Conservation (phyloP, 2,329 filamentous ascomycete genomes). For the Aspergillus ruber region DNA sequence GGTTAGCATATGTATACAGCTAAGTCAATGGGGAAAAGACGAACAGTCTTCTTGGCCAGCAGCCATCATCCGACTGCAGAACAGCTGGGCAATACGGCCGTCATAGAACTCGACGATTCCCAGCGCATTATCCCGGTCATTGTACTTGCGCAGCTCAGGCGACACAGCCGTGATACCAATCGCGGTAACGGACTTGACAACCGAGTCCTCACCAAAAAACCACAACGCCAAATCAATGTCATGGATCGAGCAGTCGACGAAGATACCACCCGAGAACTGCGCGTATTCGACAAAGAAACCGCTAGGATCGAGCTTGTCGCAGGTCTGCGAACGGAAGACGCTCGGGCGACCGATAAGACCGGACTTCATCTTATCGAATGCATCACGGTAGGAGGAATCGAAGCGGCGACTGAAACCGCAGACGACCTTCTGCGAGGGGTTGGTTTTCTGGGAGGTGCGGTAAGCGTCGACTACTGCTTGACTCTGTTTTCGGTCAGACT, state of each 20-base stretch:
- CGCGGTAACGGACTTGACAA: constrained; percentile 49
- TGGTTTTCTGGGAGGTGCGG: constrained; percentile 42
- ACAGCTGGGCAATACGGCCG: constrained; percentile 57
- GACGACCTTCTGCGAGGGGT: constrained; percentile 51
- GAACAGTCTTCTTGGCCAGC: constrained; percentile 55
- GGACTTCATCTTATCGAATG: constrained; percentile 43
- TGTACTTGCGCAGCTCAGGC: constrained; percentile 47
- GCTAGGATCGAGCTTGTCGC: constrained; percentile 55
- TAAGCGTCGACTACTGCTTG: constrained; percentile 50
- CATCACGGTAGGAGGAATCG: constrained; percentile 57
- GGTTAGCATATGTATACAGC: background rate
- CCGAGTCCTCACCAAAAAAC: constrained; percentile 50
- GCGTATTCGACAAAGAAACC: constrained; percentile 63
- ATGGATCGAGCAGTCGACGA: constrained; percentile 62
- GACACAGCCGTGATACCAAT: constrained; percentile 52
- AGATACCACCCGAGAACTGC: constrained; percentile 57
- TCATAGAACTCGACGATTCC: constrained; percentile 58
- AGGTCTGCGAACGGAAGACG: constrained; percentile 57
- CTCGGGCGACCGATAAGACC: constrained; percentile 53
- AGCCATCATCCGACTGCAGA: constrained; percentile 59
- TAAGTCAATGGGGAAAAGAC: background rate
- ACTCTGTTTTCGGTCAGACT: constrained; percentile 36
- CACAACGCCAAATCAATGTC: constrained; percentile 59
- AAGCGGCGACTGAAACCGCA: constrained; percentile 59
- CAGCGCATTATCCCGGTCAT: constrained; percentile 54